Evolutionary conservation across 2,329 filamentous ascomycete species (phyloP).

Genomic region (Dothistroma septosporum): DNA sequence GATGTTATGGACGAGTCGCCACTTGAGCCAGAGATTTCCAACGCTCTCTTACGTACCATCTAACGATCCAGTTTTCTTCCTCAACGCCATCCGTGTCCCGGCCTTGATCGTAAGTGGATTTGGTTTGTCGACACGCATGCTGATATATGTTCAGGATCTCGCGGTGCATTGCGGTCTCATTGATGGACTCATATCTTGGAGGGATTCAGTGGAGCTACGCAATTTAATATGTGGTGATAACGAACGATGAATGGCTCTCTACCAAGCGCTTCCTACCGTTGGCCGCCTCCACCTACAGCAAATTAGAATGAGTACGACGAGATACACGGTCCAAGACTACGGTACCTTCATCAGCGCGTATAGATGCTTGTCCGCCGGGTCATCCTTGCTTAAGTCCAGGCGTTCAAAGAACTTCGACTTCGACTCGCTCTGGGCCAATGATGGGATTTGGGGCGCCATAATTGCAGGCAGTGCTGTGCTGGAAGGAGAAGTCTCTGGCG

Average conservation of each 20-base stretch:
- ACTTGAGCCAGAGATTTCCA: neutral
- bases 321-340: neutral
- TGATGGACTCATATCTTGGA: conserved; percentile 42
- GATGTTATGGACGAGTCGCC: neutral
- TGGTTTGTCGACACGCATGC: conserved; percentile 37
- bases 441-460: conserved; percentile 28
- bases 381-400: conserved; percentile 38
- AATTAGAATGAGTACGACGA: neutral
- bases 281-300: conserved; percentile 38
- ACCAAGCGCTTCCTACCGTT: conserved; percentile 39
- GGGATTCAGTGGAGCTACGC: neutral
- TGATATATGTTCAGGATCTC: conserved; percentile 42
- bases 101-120: conserved; percentile 42
- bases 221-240: neutral
- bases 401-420: conserved; percentile 42
- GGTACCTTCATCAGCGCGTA: conserved; percentile 45
- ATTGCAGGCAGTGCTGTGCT: neutral
- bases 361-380: conserved; percentile 31
- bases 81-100: conserved; percentile 38
- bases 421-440: conserved; percentile 42
- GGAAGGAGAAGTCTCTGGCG: neutral
- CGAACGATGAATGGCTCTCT: conserved; percentile 29
- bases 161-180: conserved; percentile 45
- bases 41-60: conserved; percentile 33
- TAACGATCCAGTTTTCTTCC: conserved; percentile 49